A percentile compares a stretch with the other conserved stretches of the same genome.
phyloP scores from a whole-genome alignment of 2,329 filamentous ascomycete genomes.

The Trichoderma atroviride region DNA sequence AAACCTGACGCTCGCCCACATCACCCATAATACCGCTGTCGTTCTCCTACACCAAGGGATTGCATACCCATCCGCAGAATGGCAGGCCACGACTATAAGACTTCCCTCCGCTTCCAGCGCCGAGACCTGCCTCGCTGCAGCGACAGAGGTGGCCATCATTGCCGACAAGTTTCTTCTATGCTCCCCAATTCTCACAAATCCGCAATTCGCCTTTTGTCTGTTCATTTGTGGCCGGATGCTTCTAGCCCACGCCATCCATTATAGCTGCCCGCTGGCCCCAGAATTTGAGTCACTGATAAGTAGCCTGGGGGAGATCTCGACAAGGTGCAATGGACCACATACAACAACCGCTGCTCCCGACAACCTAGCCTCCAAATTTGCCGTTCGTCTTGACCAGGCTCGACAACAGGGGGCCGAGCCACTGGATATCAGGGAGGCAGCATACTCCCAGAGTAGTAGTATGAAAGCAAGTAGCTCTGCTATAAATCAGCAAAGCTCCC shows the following conservation, averaged over 20 bases:
- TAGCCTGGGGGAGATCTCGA: slow-evolving; percentile 19
- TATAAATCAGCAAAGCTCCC: too few relatives aligned
- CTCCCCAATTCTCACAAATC: slow-evolving; percentile 17
- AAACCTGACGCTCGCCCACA: slow-evolving; percentile 38
- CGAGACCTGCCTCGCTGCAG: slow-evolving; percentile 25
- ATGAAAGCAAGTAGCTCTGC: too few relatives aligned
- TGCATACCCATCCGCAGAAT: slow-evolving; percentile 29
- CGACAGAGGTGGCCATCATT: slow-evolving; percentile 26
- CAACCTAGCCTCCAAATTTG: slow-evolving; percentile 26
- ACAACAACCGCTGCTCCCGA: neutral
- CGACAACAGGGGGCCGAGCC: neutral
- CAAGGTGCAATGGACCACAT: slow-evolving; percentile 9
- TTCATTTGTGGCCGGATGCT: slow-evolving; percentile 27
- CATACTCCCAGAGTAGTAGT: neutral
- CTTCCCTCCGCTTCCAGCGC: slow-evolving; percentile 23
- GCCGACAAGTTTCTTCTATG: slow-evolving; percentile 23
- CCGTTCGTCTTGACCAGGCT: neutral
- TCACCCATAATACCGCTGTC: slow-evolving; percentile 34
- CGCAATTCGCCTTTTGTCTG: slow-evolving; percentile 22
- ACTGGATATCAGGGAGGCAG: neutral
- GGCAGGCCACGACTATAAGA: slow-evolving; percentile 8
- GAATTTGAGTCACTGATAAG: slow-evolving; percentile 23
- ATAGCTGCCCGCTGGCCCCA: slow-evolving; percentile 4
- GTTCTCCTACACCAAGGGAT: slow-evolving; percentile 33
- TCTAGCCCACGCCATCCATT: slow-evolving; percentile 26